Evolutionary conservation across 176 grass and related monocot genomes (phyloP).

Genomic region (Oryza officinalis): DNA sequence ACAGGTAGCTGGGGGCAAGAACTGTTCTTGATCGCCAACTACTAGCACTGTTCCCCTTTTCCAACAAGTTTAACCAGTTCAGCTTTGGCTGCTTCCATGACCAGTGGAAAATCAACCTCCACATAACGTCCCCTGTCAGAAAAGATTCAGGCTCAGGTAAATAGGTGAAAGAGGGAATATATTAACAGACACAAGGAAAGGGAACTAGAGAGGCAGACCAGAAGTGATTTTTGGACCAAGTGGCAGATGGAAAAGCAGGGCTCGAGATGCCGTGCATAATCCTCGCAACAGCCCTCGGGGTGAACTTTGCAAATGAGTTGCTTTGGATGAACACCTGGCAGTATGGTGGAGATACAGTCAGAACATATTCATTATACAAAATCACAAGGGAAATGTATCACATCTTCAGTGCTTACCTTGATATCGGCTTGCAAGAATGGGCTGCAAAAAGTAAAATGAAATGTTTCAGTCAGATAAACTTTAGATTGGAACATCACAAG

Average conservation of each 20-base stretch:
- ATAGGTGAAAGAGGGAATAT: not conserved
- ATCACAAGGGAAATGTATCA: not conserved
- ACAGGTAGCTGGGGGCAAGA: not conserved
- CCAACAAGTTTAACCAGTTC: slow-evolving; percentile 72
- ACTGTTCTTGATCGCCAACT: not conserved
- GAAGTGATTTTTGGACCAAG: slow-evolving; percentile 86
- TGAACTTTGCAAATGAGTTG: slow-evolving; percentile 82
- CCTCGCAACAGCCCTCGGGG: slow-evolving; percentile 81
- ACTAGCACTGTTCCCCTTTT: slow-evolving; percentile 50
- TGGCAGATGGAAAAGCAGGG: slow-evolving; percentile 75
- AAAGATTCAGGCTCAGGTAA: not conserved
- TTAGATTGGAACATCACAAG: not conserved
- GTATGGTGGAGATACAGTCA: slow-evolving; percentile 15
- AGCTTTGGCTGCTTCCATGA: slow-evolving; percentile 90
- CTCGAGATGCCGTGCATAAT: slow-evolving; percentile 93
- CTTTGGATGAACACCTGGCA: slow-evolving; percentile 84
- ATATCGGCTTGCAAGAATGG: slow-evolving; percentile 89
- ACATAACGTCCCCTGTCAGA: slow-evolving; percentile 72
- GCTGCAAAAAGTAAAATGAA: slow-evolving; percentile 51
- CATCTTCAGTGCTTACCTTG: slow-evolving; percentile 49
- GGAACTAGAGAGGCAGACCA: slow-evolving; percentile 42
- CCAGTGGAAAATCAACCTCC: slow-evolving; percentile 79
- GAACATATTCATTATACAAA: not conserved
- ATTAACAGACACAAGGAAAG: not conserved
- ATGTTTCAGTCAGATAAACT: slow-evolving; percentile 17